Percentiles rank a stretch among this genome's conserved stretches.
phyloP scores from a whole-genome alignment of 306 rosid species.

The Comarum palustre region DNA sequence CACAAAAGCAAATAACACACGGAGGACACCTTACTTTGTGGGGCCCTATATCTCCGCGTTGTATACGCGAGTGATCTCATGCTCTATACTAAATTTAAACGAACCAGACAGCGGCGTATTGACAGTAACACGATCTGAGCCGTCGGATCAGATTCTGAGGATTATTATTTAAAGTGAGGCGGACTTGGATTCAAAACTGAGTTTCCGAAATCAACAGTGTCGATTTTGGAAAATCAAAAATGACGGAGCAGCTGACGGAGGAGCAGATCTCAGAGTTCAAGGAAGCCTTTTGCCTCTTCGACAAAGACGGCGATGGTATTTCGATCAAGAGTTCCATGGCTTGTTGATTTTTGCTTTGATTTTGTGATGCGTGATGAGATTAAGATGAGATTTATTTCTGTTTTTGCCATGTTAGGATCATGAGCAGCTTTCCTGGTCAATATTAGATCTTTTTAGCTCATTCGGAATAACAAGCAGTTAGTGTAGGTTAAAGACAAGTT shows the following conservation, averaged over 20 bases:
- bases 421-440: background rate
- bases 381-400: background rate
- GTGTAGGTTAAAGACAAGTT: background rate
- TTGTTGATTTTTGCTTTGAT: background rate
- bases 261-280: constrained; percentile 45
- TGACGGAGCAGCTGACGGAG: constrained; percentile 37
- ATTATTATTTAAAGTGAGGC: background rate
- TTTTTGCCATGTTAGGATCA: background rate
- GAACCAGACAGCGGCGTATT: background rate
- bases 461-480: background rate
- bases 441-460: too few species aligned
- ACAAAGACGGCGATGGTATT: constrained; percentile 41
- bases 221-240: background rate
- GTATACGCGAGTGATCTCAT: background rate
- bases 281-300: constrained; percentile 41
- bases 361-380: background rate
- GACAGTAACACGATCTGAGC: background rate
- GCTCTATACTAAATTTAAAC: background rate
- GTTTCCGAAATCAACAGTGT: background rate
- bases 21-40: background rate
- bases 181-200: background rate
- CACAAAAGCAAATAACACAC: background rate
- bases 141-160: constrained; percentile 9
- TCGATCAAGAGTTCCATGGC: background rate
- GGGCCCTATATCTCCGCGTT: background rate